Conservation (phyloP, 2,329 filamentous ascomycete genomes). For the Xylaria sp. region DNA sequence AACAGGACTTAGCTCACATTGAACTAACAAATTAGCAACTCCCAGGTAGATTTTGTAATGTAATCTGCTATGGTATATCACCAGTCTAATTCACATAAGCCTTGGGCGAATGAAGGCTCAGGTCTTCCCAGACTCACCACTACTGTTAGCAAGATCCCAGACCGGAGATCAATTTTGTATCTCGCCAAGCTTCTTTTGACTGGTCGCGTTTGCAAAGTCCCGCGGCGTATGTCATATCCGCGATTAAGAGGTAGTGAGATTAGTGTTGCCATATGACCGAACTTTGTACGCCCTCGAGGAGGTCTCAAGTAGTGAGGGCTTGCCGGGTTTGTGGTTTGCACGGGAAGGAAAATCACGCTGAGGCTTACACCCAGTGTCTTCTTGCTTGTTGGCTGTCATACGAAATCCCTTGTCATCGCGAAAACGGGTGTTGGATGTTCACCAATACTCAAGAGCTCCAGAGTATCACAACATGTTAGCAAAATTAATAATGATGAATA, state of each 20-base stretch:
- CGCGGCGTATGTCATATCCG: neutral
- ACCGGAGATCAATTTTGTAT: neutral
- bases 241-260: neutral
- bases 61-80: neutral
- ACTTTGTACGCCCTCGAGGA: neutral
- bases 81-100: neutral
- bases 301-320: neutral
- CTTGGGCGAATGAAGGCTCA: neutral
- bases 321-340: neutral
- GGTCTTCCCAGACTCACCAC: neutral
- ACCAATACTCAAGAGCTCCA: neutral
- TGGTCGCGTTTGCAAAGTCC: neutral
- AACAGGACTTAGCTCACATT: neutral
- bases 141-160: neutral
- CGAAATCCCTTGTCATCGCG: neutral
- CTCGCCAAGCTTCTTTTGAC: neutral
- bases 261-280: neutral
- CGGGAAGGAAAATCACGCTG: neutral
- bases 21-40: neutral
- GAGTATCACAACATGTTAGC: neutral
- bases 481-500: neutral
- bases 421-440: neutral
- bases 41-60: neutral
- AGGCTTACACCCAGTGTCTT: neutral
- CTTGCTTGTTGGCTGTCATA: neutral